Conservation (phyloP, 805 yeast species). For the Pachysolen tannophilus region DNA sequence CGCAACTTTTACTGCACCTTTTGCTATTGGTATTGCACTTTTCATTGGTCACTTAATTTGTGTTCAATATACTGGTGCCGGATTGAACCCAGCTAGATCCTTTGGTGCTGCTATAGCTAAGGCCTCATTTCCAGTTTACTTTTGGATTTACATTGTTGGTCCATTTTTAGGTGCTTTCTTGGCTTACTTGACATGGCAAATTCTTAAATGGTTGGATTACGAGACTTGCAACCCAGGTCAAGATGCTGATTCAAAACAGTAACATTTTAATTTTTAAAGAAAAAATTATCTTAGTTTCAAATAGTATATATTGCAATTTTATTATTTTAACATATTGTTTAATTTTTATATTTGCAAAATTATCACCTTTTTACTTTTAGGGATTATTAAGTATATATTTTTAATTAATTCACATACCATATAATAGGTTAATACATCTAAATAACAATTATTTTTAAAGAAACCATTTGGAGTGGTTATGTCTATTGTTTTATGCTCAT, state of each 20-base stretch:
- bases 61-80: conserved; percentile 85
- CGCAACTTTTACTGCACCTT: conserved; percentile 73
- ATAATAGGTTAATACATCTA: neutral
- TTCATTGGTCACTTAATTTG: conserved; percentile 77
- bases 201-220: conserved; percentile 58
- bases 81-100: conserved; percentile 85
- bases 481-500: too few relatives aligned
- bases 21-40: conserved; percentile 74
- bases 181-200: conserved; percentile 61
- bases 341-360: neutral
- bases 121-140: conserved; percentile 67
- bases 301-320: too few relatives aligned
- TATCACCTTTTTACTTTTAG: neutral
- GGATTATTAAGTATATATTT: neutral
- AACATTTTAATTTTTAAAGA: neutral
- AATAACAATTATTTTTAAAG: too few relatives aligned
- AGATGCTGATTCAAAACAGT: conserved; percentile 41
- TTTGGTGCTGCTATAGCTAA: conserved; percentile 79
- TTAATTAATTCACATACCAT: neutral
- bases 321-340: too few relatives aligned
- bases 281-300: neutral
- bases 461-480: too few relatives aligned
- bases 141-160: conserved; percentile 93
- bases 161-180: conserved; percentile 66
- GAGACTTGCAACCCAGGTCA: conserved; percentile 65